Percentiles rank a stretch among this genome's conserved stretches.
These are phyloP conservation scores for Dothideomycetidae sp. DNA, from an alignment of 2,329 filamentous ascomycete genomes.

Conservation along the genomic window DNA sequence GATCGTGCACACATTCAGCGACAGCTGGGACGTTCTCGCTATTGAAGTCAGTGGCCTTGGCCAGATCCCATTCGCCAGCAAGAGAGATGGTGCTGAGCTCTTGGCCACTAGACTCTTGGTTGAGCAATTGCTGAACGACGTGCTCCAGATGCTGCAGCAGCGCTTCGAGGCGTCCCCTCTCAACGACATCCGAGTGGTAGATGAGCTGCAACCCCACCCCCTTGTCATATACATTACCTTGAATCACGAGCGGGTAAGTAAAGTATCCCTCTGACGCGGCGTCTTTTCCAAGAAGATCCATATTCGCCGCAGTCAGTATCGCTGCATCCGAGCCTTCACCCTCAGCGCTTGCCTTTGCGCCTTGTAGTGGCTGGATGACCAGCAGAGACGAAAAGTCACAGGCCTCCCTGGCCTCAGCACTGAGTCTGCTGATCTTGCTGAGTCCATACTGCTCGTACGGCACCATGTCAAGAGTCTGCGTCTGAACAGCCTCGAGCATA, in stretches of 20 bases:
- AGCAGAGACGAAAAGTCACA: constrained; percentile 36
- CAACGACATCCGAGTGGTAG: background rate
- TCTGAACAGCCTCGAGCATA: constrained; percentile 20
- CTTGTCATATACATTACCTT: constrained; percentile 2
- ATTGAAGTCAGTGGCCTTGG: background rate
- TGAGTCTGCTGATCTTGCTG: constrained; percentile 30
- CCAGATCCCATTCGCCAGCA: background rate
- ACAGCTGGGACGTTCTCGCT: constrained; percentile 1
- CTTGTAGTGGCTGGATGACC: constrained; percentile 24
- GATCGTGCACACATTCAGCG: constrained; percentile 13
- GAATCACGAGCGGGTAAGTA: constrained; percentile 1
- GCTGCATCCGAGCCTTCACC: background rate
- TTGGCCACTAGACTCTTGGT: background rate
- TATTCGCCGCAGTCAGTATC: background rate
- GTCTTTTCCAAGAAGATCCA: background rate
- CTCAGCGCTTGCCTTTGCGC: background rate
- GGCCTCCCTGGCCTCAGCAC: constrained; percentile 26
- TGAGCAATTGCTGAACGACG: background rate
- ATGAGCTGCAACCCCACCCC: background rate
- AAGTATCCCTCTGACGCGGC: background rate
- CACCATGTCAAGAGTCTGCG: constrained; percentile 18
- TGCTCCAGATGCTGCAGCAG: constrained; percentile 1
- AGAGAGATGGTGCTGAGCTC: background rate
- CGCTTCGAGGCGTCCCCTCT: background rate
- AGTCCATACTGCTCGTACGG: constrained; percentile 29